Base-by-base conservation (phyloP, 106 monocot genomes). In the Amphibolis antarctica region DNA sequence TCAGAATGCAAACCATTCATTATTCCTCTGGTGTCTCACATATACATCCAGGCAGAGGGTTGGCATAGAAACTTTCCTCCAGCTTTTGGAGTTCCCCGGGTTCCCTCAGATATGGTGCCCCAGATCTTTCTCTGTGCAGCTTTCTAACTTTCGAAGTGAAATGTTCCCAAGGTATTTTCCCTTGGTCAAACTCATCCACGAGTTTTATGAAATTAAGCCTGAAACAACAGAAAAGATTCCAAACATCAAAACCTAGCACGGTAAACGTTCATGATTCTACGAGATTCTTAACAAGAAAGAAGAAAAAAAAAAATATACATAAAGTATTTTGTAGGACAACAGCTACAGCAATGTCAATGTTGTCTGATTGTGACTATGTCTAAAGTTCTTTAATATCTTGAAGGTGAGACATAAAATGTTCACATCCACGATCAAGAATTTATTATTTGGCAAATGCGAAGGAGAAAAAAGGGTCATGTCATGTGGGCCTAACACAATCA, bases 41-140 rank as follows among this genome's bases (percentile, higher is more conserved):
- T 79, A 92, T 84, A 61, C 92, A 92, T 15, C 84, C 92, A 23
- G 92, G 92, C 22, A 87, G 61, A 42, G 92, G 92, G 53, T 92
- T 92, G 23, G 92, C 79, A 71, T 84, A 87, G 67, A 92, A 92
- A 72, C 79, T 82, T 64, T 92, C 92, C 64, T 92, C 92, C 19
- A 92, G 66, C 79, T 92, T 92, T 20, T 84, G 92, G 65, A 78
- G 65, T 70, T 87, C 92, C 31, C 92, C 86, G 43, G 79, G 56
- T 22, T 87, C 92, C 53, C 92, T 92, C 52, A 75, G 58, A 60
- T 92, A 84, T 62, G 92, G 92, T 62, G 71, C 81, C 30, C 92
- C 92, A 30, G 27, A 66, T 67, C 81, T 80, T 44, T 84, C 73
- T 62, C 64, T 59, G 48, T 92, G 92, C 17, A 87, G 25, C 31